These are phyloP conservation scores for Fusarium tupiense DNA, from an alignment of 2,329 filamentous ascomycete species.

Conservation along the genomic window DNA sequence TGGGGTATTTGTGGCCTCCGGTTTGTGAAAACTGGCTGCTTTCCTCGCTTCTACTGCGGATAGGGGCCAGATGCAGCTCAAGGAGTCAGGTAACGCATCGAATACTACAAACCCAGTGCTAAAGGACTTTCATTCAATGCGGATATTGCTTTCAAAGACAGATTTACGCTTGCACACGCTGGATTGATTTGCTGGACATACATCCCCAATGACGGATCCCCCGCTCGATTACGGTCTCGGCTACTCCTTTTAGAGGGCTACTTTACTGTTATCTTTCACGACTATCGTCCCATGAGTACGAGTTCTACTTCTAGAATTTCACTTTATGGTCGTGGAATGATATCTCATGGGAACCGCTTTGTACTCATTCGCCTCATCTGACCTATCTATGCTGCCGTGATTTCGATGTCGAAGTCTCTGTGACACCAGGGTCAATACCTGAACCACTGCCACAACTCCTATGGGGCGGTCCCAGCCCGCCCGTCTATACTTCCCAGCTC, in stretches of 20 bases:
- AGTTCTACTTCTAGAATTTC: neutral
- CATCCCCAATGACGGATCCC: fast-evolving
- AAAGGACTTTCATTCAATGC: too few relatives aligned
- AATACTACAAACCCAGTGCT: neutral
- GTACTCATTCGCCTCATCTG: neutral
- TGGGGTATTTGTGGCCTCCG: too few relatives aligned
- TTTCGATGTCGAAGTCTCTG: neutral
- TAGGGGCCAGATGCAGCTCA: too few relatives aligned
- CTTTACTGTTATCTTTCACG: fast-evolving
- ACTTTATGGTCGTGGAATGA: neutral
- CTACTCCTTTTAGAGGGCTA: fast-evolving
- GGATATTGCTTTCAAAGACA: too few relatives aligned
- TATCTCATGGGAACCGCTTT: neutral
- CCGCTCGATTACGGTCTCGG: fast-evolving
- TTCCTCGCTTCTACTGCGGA: too few relatives aligned
- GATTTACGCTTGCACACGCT: fast-evolving
- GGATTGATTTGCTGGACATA: fast-evolving
- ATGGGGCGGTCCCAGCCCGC: neutral
- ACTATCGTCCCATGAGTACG: neutral
- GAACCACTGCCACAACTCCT: neutral
- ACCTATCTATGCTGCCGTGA: neutral
- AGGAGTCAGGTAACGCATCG: too few relatives aligned
- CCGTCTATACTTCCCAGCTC: too few relatives aligned
- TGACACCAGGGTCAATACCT: neutral
- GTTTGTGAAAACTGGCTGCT: too few relatives aligned